Evolutionary conservation across 306 rosid species (phyloP).

Genomic region (Trichosanthes cucumerina): DNA sequence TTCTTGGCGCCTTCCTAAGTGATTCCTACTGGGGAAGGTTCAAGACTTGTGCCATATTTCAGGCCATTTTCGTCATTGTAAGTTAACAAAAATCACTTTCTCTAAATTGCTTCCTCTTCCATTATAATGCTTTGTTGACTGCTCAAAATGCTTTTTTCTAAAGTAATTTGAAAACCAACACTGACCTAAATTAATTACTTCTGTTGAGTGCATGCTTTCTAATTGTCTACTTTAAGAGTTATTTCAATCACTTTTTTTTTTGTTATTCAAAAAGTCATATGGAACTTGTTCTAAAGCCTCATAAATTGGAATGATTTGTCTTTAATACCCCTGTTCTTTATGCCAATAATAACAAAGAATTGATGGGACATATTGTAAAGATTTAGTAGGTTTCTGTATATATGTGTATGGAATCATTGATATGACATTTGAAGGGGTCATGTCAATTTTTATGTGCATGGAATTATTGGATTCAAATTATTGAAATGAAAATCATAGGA

Average conservation of each 20-base stretch:
- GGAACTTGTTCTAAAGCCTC: neutral
- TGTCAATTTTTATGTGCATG: neutral
- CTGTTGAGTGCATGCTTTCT: neutral
- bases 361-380: neutral
- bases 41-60: constrained; percentile 61
- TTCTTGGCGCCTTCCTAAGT: constrained; percentile 77
- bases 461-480: neutral
- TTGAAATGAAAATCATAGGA: neutral
- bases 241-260: neutral
- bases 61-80: constrained; percentile 52
- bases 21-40: constrained; percentile 77
- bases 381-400: neutral
- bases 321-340: neutral
- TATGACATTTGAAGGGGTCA: neutral
- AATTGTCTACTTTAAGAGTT: neutral
- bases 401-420: neutral
- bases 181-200: neutral
- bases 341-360: neutral
- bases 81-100: constrained; percentile 11
- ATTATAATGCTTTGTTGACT: neutral
- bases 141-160: neutral
- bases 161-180: neutral
- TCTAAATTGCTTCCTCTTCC: neutral
- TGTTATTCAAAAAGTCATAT: neutral
- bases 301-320: neutral